phyloP scores from a whole-genome alignment of 2,329 filamentous ascomycete species.

The Lizonia empirigonia region DNA sequence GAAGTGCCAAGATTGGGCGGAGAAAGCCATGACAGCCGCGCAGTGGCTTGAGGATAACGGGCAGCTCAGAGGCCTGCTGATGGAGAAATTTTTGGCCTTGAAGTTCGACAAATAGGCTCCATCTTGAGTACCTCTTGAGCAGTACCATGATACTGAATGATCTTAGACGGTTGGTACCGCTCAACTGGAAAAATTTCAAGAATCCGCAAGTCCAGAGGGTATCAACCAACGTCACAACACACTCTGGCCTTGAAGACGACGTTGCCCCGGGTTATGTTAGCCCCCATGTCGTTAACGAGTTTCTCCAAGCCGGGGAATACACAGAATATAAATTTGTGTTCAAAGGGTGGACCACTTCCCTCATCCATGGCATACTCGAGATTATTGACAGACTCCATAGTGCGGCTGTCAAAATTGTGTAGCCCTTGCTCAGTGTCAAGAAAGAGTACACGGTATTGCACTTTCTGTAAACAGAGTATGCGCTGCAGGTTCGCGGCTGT shows the following conservation, averaged over 20 bases:
- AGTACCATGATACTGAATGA: neutral
- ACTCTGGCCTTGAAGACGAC: conserved; percentile 41
- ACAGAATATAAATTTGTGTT: conserved; percentile 36
- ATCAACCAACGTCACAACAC: conserved; percentile 24
- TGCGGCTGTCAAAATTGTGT: conserved; percentile 27
- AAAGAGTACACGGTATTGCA: conserved; percentile 36
- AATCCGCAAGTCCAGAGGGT: neutral
- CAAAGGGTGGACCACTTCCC: conserved; percentile 18
- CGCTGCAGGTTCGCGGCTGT: conserved; percentile 35
- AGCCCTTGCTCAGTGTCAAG: conserved; percentile 19
- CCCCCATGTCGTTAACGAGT: conserved; percentile 35
- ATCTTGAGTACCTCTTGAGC: neutral
- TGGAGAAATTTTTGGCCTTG: conserved; percentile 59
- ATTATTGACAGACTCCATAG: conserved; percentile 43
- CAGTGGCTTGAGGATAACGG: conserved; percentile 61
- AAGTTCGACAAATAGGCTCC: conserved; percentile 44
- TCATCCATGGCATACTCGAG: conserved; percentile 33
- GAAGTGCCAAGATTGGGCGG: conserved; percentile 65
- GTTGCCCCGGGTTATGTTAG: conserved; percentile 33
- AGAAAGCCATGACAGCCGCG: conserved; percentile 66
- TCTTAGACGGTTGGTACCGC: neutral
- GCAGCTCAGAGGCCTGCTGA: conserved; percentile 30
- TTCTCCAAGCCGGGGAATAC: conserved; percentile 44
- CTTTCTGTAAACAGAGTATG: conserved; percentile 38
- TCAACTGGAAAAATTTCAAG: neutral